Evolutionary conservation across 139 green algal genomes (phyloP), one percentile per base, ranked within the genome.

Genomic region (Coelastrella sp.): DNA sequence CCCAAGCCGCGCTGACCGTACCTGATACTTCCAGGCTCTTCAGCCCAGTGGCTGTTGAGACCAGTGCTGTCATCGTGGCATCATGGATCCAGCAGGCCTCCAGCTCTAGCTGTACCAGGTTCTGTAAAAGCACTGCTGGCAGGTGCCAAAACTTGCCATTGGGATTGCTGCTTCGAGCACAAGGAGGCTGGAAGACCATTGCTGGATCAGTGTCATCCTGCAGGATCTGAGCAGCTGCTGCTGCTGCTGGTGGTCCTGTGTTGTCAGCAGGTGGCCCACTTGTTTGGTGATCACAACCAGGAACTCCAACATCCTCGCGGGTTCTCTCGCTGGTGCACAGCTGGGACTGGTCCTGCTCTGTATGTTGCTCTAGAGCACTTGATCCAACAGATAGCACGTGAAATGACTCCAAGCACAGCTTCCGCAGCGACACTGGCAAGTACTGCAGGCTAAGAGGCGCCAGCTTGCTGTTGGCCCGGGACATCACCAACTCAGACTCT

Each of bases 331-430:
- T 58, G 32, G 32, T 82, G 73, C 73, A 57, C 5, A 13, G 7
- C 11, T 73, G 64, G 23, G 19, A 32, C 77, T 60, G 8, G 7
- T 80, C 7, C 22, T 80, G 74, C n/a, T 80, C 32, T 32, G 54
- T 7, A 5, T 66, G 77, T 23, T 5, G 77, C 54, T 16, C 8
- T 60, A 16, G 54, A 54, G 54, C 16, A 22, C 64, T 60, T 47
- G 1, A 47, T 7, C 47, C 77, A 66, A 83, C 54, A 5, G 77
- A 54, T 68, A 83, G 14, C 14, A 83, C 5, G 23, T 83, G 77
- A 32, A 22, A 83, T 4, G 54, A 83, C 56, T 83, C 77, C 77
- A 83, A 66, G 54, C 77, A 66, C 47, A 83, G 47, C 77, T 66
- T 65, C 0, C 54, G 5, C 77, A 83, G 14, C 16, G 54, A 14